Base-by-base conservation (phyloP, 306 rosid genomes). In the Carpinus viminea region DNA sequence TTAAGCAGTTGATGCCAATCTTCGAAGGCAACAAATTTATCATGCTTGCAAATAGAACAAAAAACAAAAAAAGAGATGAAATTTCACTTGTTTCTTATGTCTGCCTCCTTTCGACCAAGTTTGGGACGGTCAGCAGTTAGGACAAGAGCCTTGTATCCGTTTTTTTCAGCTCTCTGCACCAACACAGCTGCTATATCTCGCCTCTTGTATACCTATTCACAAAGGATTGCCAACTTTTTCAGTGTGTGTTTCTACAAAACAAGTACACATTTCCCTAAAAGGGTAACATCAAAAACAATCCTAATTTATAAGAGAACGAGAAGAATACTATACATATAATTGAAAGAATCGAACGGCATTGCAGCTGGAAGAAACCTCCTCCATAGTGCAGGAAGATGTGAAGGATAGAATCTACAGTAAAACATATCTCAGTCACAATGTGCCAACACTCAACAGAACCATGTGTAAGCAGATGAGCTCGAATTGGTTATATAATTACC, bases 361-460 rank as follows among this genome's bases (percentile, higher is more conserved):
- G 87, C 96, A 87, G 90, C 96, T 87, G 17, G 89, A 77, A 80
- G 93, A 86, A 84, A 89, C 90, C 83, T 89, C 96, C 83, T 91
- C 93, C 43, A 91, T 60, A 0, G 90, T 83, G 84, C 90, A 83
- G 69, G 85, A 79, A 13, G 93, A 86, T n/a, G 51, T 11, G 68
- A 45, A 79, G 55, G 96, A 91, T 34, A 89, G 62, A 66, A 87
- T 76, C 93, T 91, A 54, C 52, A 54, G 74, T 1, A 65, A 64
- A 72, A 74, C 9, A 72, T 12, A 31, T 6, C 11, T 82, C 56
- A 82, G 79, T 24, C 26, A 24, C 26, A 24, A 1, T 10, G 45
- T 65, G n/a, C 57, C 26, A 24, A n/a, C n/a, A n/a, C n/a, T n/a
- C n/a, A n/a, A 24, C 41, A 21, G 46, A 15, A 4, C 48, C 28